These are phyloP conservation scores for Maudiozyma humilis DNA, from an alignment of 1,139 yeast genomes.

Conservation along the genomic window DNA sequence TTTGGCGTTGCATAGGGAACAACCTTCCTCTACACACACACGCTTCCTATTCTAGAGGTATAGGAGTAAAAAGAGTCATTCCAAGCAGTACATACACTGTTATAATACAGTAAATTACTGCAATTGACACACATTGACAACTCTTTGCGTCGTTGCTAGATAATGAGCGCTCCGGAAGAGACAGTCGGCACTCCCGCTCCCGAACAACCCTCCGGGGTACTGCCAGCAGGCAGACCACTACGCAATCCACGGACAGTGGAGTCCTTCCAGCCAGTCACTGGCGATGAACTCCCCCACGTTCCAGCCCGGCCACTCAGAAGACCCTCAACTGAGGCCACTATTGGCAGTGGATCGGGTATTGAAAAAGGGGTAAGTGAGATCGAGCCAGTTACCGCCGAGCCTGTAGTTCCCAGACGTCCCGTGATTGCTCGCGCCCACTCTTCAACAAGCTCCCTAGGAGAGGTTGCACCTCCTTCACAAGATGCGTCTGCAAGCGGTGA, in stretches of 20 bases:
- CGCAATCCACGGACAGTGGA: not conserved
- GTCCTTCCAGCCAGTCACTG: not conserved
- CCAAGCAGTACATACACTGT: too few relatives aligned
- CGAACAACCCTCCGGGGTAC: not conserved
- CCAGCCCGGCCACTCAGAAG: conserved; percentile 16
- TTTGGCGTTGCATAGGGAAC: too few relatives aligned
- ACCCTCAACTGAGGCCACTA: not conserved
- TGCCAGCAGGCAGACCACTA: not conserved
- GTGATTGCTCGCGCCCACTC: not conserved
- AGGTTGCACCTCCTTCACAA: not conserved
- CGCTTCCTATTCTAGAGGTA: too few relatives aligned
- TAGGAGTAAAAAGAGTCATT: too few relatives aligned
- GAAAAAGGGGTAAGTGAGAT: not conserved
- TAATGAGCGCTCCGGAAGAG: not conserved
- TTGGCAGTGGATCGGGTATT: not conserved
- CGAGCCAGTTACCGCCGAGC: not conserved
- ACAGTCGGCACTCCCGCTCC: not conserved
- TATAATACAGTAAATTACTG: too few relatives aligned
- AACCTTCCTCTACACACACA: too few relatives aligned
- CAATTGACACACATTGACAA: too few relatives aligned
- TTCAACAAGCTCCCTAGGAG: not conserved
- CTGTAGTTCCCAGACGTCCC: not conserved
- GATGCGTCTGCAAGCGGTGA: not conserved
- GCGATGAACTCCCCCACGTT: not conserved
- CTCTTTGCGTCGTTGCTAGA: too few relatives aligned